Evolutionary conservation across 257 asterid species (phyloP), one percentile per base, ranked within the genome.

Genomic region (Penstemon eatonii): DNA sequence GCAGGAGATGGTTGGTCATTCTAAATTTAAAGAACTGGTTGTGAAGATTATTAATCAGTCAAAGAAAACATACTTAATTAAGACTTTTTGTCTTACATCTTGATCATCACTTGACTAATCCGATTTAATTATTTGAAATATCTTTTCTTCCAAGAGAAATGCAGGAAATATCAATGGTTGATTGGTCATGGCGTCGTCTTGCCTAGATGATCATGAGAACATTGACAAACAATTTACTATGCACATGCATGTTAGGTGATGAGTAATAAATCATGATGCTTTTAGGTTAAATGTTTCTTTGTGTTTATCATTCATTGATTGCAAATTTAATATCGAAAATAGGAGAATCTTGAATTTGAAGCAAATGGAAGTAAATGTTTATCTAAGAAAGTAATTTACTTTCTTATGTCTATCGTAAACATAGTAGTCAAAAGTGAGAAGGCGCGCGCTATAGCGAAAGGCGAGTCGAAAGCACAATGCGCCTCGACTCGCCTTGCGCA

Each of bases 41-140:
- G 84, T 72, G 7, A 81, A 73, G 77, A 81, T 81, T 13, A 81
- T 81, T 43, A 75, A 78, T 51, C 81, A 81, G 78, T 83, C 86
- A 3, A 81, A 81, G 66, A 82, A 73, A 2, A 73, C 65, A 0
- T 45, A 81, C 69, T 63, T 81, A 13, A 67, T 73, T 63, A 72
- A 70, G 12, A 69, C 73, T 5, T 75, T 78, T 66, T 79, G 81
- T 51, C 79, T 75, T 56, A 65, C 69, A 5, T 36, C 79, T 36
- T 80, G 71, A 61, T 33, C 50, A 45, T 9, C 56, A 25, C 54
- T 36, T 25, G 11, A 47, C 19, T 33, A 55, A 55, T 55, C 53
- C n/a, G 54, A 5, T 55, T 44, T 15, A 5, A 11, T 9, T 25
- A 19, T 37, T 25, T 25, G 8, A 12, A 47, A 41, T 19, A 52